Evolutionary conservation across 1,284 basidiomycete genomes (phyloP).

Genomic region (Fistulinella staudtii): DNA sequence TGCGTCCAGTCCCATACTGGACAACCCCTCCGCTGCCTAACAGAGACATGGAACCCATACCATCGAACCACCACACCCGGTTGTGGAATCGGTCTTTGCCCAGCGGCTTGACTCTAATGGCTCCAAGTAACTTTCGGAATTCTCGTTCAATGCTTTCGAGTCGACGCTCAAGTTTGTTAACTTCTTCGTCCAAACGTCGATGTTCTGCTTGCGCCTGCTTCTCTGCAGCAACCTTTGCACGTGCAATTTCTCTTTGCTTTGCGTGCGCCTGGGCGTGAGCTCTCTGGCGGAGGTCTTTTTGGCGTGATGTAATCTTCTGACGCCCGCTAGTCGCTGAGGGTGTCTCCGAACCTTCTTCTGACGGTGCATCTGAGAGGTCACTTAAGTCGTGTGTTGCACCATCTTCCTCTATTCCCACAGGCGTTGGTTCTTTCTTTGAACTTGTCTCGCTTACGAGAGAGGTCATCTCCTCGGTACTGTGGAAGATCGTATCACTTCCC

Average conservation of each 20-base stretch:
- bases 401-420: conserved; percentile 51
- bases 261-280: conserved; percentile 60
- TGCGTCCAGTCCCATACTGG: conserved; percentile 81
- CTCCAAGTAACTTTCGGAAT: conserved; percentile 82
- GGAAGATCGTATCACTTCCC: conserved; percentile 8
- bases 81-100: conserved; percentile 94
- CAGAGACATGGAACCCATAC: conserved; percentile 81
- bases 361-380: conserved; percentile 65
- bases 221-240: conserved; percentile 67
- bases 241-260: conserved; percentile 71
- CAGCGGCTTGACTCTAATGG: conserved; percentile 81
- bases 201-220: conserved; percentile 73
- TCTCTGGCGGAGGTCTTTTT: conserved; percentile 51
- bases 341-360: conserved; percentile 53
- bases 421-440: conserved; percentile 45
- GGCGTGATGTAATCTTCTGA: conserved; percentile 46
- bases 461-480: conserved; percentile 71
- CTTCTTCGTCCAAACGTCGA: conserved; percentile 83
- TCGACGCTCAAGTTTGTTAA: conserved; percentile 71
- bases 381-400: conserved; percentile 57
- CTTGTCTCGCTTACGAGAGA: conserved; percentile 57
- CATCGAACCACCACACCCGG: conserved; percentile 98
- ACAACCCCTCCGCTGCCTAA: conserved; percentile 70
- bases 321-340: conserved; percentile 39
- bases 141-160: conserved; percentile 90